Percentiles rank a stretch among this genome's conserved stretches.
phyloP scores from a whole-genome alignment of 768 basidiomycete genomes.

The Collybia nuda region DNA sequence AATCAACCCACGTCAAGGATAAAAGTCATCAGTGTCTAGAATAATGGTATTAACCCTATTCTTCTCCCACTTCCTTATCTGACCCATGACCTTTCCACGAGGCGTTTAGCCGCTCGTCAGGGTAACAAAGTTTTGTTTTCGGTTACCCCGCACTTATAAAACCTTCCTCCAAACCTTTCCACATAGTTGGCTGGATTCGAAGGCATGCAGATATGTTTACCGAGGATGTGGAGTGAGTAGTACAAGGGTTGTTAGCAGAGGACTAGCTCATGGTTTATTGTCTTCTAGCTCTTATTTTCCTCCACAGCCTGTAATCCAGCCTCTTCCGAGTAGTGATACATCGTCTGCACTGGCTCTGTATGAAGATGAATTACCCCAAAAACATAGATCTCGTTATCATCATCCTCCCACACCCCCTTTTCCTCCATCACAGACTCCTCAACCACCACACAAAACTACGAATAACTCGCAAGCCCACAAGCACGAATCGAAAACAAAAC shows the following conservation, averaged over 20 bases:
- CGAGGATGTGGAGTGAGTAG: not conserved
- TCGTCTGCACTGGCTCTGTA: not conserved
- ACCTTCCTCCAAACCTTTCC: not conserved
- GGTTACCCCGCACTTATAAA: not conserved
- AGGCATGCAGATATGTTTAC: too few species aligned
- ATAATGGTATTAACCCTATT: not conserved
- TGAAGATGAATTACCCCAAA: not conserved
- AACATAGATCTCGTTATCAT: not conserved
- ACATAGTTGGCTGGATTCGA: not conserved
- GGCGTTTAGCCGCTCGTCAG: slow-evolving; percentile 7
- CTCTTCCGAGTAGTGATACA: not conserved
- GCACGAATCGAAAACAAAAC: not conserved
- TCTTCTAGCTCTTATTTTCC: slow-evolving; percentile 9
- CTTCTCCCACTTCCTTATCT: slow-evolving; percentile 1
- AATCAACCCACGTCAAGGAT: not conserved
- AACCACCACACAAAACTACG: not conserved
- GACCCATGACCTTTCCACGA: slow-evolving; percentile 11
- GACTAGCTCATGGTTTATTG: too few species aligned
- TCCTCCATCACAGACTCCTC: not conserved
- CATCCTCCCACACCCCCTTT: slow-evolving; percentile 11
- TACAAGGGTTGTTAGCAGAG: not conserved
- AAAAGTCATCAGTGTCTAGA: too few species aligned
- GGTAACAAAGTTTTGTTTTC: too few species aligned
- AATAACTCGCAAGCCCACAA: not conserved
- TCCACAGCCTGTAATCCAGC: slow-evolving; percentile 6